phyloP scores from a whole-genome alignment of 768 basidiomycete species.

The Lentinula boryana region DNA sequence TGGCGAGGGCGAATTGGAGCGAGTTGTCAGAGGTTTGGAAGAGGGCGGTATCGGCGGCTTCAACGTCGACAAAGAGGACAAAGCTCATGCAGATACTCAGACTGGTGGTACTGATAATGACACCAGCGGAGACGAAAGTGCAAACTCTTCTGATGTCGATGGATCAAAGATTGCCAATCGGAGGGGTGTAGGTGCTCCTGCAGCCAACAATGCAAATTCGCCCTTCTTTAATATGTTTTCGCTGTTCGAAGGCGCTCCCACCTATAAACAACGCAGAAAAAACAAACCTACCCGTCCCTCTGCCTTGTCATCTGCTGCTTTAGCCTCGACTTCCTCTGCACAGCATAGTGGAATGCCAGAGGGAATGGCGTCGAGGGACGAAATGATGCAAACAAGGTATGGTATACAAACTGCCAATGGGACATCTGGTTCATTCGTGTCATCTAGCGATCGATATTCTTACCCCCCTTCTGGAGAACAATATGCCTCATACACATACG shows the following conservation, averaged over 20 bases:
- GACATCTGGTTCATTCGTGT: background rate
- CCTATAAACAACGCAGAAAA: constrained; percentile 87
- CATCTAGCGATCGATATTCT: background rate
- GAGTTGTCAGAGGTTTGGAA: constrained; percentile 22
- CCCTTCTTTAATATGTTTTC: constrained; percentile 63
- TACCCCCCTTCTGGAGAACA: constrained; percentile 1
- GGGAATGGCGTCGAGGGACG: constrained; percentile 21
- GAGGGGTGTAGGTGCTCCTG: background rate
- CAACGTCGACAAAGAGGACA: background rate
- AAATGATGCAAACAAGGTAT: constrained; percentile 24
- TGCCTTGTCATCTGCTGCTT: constrained; percentile 15
- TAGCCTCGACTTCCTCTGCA: constrained; percentile 10
- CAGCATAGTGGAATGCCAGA: background rate
- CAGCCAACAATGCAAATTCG: constrained; percentile 9
- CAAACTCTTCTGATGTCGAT: background rate
- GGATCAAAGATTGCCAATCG: background rate
- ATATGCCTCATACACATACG: background rate
- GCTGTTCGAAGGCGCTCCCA: constrained; percentile 79
- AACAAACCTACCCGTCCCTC: constrained; percentile 38
- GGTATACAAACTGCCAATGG: background rate
- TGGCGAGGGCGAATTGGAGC: constrained; percentile 26
- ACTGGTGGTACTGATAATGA: background rate
- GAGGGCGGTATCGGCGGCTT: background rate
- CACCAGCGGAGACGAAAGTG: constrained; percentile 6
- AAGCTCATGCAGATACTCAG: background rate